Evolutionary conservation across 805 yeast species (phyloP), one percentile per base, ranked within the genome.

Genomic region (Lipomyces lipofer): DNA sequence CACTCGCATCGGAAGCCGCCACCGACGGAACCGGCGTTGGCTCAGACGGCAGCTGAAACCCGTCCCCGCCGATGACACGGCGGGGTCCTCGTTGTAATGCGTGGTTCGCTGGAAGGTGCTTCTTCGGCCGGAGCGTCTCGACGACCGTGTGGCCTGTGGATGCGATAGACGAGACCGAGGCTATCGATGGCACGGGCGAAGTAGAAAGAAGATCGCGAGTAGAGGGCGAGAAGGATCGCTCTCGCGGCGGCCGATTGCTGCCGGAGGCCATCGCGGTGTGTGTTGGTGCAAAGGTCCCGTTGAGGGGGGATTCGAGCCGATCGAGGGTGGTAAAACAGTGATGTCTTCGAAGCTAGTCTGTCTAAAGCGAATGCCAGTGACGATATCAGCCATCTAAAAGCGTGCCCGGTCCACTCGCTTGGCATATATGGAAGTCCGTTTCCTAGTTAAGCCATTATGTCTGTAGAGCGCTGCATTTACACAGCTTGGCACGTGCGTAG

Each of bases 21-120:
- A 36, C n/a, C n/a, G 38, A 7, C 32, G 47, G n/a, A 8, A 19
- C n/a, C 10, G 33, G 17, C 7, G 49, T 48, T 15, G 15, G 27
- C 9, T 39, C 51, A 12, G 44, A 40, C n/a, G 55, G 54, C 36
- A 54, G 29, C 35, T 51, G 55, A 25, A 54, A 54, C 8, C 19
- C 47, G 22, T 54, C 58, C 1, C 51, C 55, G 7, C 58, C 58
- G 25, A 54, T 54, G 21, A 54, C 49, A 24, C 58, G 43, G 4
- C 54, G 19, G 3, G 57, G 36, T 15, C 15, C 24, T 12, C 56
- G 43, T 19, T 54, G 58, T 27, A 47, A 35, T n/a, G 30, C 54
- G 30, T 47, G 52, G 17, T 8, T 24, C 7, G 43, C 35, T 4
- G 44, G 17, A 29, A 33, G 48, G 15, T 47, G 22, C 35, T 54